Conservation (phyloP, 1,139 yeast genomes). For the Eremothecium gossypii region DNA sequence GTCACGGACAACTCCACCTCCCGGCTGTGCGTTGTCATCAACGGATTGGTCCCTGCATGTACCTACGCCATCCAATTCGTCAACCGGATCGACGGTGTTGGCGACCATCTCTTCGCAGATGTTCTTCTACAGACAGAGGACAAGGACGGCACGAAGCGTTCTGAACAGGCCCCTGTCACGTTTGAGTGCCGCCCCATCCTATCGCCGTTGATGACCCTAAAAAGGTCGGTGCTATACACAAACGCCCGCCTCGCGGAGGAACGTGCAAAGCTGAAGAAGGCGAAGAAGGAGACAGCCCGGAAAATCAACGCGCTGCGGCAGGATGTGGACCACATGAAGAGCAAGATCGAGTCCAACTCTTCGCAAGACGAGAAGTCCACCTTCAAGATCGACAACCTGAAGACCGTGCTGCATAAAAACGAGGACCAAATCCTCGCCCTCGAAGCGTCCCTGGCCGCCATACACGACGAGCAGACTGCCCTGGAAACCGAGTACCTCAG, state of each 20-base stretch:
- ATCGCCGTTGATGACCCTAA: slow-evolving; percentile 51
- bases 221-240: slow-evolving; percentile 53
- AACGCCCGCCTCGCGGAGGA: slow-evolving; percentile 45
- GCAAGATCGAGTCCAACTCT: slow-evolving; percentile 39
- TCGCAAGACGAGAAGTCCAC: slow-evolving; percentile 40
- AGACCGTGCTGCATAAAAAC: slow-evolving; percentile 34
- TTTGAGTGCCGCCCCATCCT: slow-evolving; percentile 29
- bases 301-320: slow-evolving; percentile 42
- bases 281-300: slow-evolving; percentile 55
- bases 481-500: slow-evolving; percentile 34
- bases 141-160: slow-evolving; percentile 10
- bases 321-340: slow-evolving; percentile 49
- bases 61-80: slow-evolving; percentile 60
- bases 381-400: slow-evolving; percentile 36
- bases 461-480: slow-evolving; percentile 31
- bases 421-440: slow-evolving; percentile 34
- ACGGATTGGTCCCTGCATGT: slow-evolving; percentile 57
- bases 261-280: slow-evolving; percentile 44
- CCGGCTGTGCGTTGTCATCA: slow-evolving; percentile 42
- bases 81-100: slow-evolving; percentile 33
- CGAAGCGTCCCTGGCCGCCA: slow-evolving; percentile 31
- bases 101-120: slow-evolving; percentile 35
- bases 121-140: slow-evolving; percentile 37
- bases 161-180: slow-evolving; percentile 18
- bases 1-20: slow-evolving; percentile 28